Conservation (phyloP, 2,329 filamentous ascomycete species). For the Helotiales sp. region DNA sequence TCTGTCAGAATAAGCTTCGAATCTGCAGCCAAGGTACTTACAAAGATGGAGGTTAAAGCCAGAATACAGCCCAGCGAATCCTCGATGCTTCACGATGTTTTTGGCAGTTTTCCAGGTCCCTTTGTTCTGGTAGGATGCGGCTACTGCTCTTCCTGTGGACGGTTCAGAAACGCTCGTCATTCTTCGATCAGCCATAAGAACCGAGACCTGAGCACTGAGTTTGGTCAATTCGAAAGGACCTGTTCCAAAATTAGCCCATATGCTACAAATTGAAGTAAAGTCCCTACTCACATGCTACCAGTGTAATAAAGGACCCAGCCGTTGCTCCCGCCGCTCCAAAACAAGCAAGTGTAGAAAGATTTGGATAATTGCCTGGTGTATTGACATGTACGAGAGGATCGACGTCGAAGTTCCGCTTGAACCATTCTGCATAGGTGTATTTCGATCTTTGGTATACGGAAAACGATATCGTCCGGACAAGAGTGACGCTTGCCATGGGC, state of each 20-base stretch:
- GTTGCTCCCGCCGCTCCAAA: constrained; percentile 80
- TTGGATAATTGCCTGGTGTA: constrained; percentile 72
- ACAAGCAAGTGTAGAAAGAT: constrained; percentile 72
- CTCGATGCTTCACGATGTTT: constrained; percentile 77
- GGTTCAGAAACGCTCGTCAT: constrained; percentile 45
- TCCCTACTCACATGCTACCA: constrained; percentile 73
- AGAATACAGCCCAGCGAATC: constrained; percentile 76
- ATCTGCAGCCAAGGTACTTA: constrained; percentile 53
- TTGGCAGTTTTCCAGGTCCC: constrained; percentile 77
- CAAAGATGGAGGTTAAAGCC: constrained; percentile 79
- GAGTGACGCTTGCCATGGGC: constrained; percentile 78
- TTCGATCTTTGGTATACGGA: constrained; percentile 81
- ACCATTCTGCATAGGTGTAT: constrained; percentile 72
- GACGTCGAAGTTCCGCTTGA: constrained; percentile 67
- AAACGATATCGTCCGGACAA: constrained; percentile 79
- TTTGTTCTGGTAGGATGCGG: constrained; percentile 76
- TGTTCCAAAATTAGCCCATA: constrained; percentile 42
- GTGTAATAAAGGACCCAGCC: constrained; percentile 78
- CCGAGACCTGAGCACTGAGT: constrained; percentile 82
- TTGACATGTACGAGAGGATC: constrained; percentile 78
- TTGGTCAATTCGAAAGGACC: constrained; percentile 90
- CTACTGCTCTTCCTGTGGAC: constrained; percentile 48
- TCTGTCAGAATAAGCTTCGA: constrained; percentile 8
- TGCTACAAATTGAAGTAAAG: not conserved
- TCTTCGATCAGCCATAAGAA: constrained; percentile 69